A percentile compares a stretch with the other conserved stretches of the same genome.
Conservation (phyloP, 2,329 filamentous ascomycete genomes). For the Cladorrhinum sp. region DNA sequence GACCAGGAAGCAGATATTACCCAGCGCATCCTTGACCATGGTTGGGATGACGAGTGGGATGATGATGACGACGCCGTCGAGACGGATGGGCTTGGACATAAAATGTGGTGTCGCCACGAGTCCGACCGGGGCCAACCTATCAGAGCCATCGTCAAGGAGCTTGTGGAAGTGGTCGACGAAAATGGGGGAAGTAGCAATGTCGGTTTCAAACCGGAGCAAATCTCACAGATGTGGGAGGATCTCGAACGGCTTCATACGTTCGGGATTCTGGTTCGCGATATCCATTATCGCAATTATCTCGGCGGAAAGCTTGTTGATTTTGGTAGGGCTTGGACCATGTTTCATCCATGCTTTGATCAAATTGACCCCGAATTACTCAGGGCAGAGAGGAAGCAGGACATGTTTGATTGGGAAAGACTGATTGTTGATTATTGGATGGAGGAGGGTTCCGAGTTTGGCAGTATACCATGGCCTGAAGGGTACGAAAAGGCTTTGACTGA, state of each 20-base stretch:
- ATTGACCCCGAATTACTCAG: too few species aligned
- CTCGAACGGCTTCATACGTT: slow-evolving; percentile 10
- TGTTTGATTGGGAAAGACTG: too few species aligned
- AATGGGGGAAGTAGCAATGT: too few species aligned
- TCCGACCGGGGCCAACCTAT: slow-evolving; percentile 12
- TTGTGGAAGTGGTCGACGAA: not conserved
- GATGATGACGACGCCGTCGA: not conserved
- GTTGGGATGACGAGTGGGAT: not conserved
- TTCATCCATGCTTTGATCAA: too few species aligned
- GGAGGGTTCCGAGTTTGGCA: too few species aligned
- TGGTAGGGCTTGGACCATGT: slow-evolving; percentile 13
- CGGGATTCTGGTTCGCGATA: slow-evolving; percentile 14
- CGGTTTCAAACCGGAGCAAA: not conserved
- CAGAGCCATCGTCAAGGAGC: slow-evolving; percentile 18
- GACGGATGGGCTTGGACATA: not conserved
- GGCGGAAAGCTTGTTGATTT: slow-evolving; percentile 18
- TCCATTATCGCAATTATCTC: slow-evolving; percentile 9
- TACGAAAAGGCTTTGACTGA: too few species aligned
- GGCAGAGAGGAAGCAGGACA: too few species aligned
- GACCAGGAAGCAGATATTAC: slow-evolving; percentile 10
- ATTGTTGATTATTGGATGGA: too few species aligned
- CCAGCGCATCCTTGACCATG: not conserved
- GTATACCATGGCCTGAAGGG: too few species aligned
- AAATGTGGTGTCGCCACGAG: slow-evolving; percentile 10
- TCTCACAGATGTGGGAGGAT: slow-evolving; percentile 10